phyloP scores from a whole-genome alignment of 1,284 basidiomycete species.

The Rhodotorula sp. region DNA sequence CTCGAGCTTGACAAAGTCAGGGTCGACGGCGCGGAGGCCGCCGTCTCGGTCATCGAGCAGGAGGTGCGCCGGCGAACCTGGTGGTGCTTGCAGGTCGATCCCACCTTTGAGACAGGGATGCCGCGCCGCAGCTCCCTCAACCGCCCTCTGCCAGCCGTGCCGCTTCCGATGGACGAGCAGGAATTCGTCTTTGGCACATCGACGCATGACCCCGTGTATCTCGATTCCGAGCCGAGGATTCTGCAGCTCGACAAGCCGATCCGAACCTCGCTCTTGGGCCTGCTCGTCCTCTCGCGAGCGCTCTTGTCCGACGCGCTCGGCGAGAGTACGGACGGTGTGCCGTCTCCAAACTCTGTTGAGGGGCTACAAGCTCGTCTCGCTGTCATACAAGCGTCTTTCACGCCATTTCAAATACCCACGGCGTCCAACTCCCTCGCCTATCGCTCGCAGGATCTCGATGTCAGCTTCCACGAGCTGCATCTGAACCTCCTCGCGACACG shows the following conservation, averaged over 20 bases:
- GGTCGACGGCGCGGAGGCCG: neutral
- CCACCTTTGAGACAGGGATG: too few species aligned
- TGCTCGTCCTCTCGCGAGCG: neutral
- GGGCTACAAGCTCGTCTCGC: neutral
- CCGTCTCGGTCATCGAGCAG: neutral
- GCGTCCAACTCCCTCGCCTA: conserved; percentile 12
- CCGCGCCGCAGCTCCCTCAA: neutral
- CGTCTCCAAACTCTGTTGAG: too few species aligned
- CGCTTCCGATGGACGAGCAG: conserved; percentile 9
- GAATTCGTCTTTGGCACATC: conserved; percentile 15
- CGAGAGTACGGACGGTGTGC: too few species aligned
- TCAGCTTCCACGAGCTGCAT: neutral
- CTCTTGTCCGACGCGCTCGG: neutral
- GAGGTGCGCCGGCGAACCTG: conserved; percentile 11
- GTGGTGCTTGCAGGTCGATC: conserved; percentile 9
- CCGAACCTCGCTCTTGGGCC: conserved; percentile 7
- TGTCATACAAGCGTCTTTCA: neutral
- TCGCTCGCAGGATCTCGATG: conserved; percentile 7
- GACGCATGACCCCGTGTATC: neutral
- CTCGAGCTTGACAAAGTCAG: neutral
- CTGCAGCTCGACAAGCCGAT: neutral
- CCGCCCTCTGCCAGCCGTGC: neutral
- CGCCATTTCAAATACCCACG: conserved; percentile 2
- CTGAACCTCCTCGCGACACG: neutral
- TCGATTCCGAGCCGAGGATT: neutral